A percentile compares a stretch with the other conserved stretches of the same genome.
Evolutionary conservation across 2,329 filamentous ascomycete species (phyloP).

Genomic region (Trichoderma sp.): DNA sequence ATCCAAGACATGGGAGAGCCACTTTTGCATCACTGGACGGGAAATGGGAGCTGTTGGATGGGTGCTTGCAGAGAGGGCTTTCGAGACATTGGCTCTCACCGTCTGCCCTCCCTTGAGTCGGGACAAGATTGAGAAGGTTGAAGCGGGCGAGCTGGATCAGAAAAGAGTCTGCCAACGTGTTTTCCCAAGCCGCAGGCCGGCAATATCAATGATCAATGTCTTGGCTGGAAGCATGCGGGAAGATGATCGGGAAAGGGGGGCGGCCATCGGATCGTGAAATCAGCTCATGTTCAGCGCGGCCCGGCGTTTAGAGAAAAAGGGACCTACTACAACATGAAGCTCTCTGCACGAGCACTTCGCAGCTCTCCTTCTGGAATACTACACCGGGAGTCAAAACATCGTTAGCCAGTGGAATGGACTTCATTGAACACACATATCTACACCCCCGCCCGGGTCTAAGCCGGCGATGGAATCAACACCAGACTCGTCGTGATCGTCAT

Average conservation of each 20-base stretch:
- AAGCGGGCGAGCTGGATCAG: neutral
- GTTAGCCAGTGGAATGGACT: neutral
- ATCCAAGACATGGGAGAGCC: too few relatives aligned
- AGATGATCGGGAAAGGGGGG: neutral
- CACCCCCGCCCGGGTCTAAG: neutral
- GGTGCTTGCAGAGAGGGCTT: too few relatives aligned
- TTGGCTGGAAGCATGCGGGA: neutral
- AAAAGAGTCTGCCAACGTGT: neutral
- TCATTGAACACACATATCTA: slow-evolving; percentile 14
- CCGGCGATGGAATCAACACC: neutral
- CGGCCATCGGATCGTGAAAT: neutral
- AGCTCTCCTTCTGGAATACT: neutral
- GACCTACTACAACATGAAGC: neutral
- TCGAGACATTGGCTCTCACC: too few relatives aligned
- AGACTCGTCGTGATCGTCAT: neutral
- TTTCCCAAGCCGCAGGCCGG: neutral
- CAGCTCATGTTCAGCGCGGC: neutral
- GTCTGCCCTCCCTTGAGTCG: too few relatives aligned
- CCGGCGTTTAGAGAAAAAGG: neutral
- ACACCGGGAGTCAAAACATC: neutral
- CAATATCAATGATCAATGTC: slow-evolving; percentile 7
- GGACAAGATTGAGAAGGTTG: too few relatives aligned
- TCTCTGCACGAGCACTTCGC: neutral
- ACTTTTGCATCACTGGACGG: too few relatives aligned
- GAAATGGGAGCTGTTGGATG: too few relatives aligned